These are phyloP conservation scores for Thermochaetoides thermophila DNA, from an alignment of 495 filamentous ascomycete genomes.

Conservation along the genomic window DNA sequence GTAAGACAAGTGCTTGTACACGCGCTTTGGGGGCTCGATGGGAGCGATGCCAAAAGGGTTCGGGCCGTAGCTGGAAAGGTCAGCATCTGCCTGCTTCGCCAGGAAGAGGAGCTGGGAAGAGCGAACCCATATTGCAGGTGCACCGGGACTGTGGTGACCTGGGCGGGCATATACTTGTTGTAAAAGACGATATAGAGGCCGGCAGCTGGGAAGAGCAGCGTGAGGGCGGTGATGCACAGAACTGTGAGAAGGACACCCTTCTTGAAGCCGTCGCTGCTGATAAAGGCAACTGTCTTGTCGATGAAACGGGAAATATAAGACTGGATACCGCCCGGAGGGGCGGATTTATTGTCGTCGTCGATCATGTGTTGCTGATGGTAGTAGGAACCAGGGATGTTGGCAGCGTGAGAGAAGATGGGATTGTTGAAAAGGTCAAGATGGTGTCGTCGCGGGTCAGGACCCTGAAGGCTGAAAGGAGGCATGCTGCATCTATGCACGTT, in stretches of 20 bases:
- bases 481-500: no score
- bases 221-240: conserved; percentile 39
- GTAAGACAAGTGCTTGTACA: conserved; percentile 42
- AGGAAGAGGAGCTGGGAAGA: not conserved
- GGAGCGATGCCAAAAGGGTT: conserved; percentile 40
- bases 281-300: no score
- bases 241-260: conserved; percentile 50
- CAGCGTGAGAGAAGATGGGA: no score
- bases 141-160: conserved; percentile 45
- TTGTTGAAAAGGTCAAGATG: no score
- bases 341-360: no score
- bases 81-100: not conserved
- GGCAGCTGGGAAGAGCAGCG: conserved; percentile 47
- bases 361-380: no score
- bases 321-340: no score
- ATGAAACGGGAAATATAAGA: no score
- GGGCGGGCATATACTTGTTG: conserved; percentile 62
- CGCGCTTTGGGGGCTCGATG: conserved; percentile 24
- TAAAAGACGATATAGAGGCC: conserved; percentile 69
- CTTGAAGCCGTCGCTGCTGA: no score
- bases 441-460: no score
- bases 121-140: conserved; percentile 71
- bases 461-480: no score
- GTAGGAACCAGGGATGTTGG: no score
- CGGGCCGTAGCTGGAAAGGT: conserved; percentile 19